These are phyloP conservation scores for Penicillium sp. DNA, from an alignment of 2,329 filamentous ascomycete species.

Conservation along the genomic window DNA sequence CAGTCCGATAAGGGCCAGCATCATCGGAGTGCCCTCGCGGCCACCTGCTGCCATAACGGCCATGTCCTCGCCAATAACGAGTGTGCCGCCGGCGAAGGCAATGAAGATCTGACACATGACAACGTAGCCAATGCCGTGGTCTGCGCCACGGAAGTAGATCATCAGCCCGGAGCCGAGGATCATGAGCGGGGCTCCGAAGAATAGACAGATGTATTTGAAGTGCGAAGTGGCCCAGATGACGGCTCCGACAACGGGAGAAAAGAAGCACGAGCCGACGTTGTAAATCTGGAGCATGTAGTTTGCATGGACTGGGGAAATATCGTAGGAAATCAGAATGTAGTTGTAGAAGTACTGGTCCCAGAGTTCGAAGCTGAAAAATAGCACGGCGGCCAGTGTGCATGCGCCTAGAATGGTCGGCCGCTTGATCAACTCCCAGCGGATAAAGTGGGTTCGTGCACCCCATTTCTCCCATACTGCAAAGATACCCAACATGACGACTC, in stretches of 20 bases:
- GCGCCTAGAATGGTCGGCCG: constrained; percentile 53
- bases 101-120: constrained; percentile 58
- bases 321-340: constrained; percentile 55
- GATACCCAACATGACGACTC: constrained; percentile 50
- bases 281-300: constrained; percentile 52
- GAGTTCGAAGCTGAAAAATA: constrained; percentile 52
- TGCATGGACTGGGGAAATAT: constrained; percentile 42
- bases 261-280: constrained; percentile 55
- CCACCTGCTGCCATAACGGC: constrained; percentile 56
- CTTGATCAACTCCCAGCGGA: constrained; percentile 53
- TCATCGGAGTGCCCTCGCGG: constrained; percentile 53
- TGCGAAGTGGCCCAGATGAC: constrained; percentile 50
- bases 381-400: constrained; percentile 47
- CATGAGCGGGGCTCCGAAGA: constrained; percentile 51
- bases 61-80: constrained; percentile 57
- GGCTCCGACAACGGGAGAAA: constrained; percentile 48
- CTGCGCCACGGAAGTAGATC: constrained; percentile 54
- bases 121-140: constrained; percentile 49
- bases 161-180: constrained; percentile 54
- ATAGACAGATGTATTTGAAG: constrained; percentile 53
- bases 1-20: constrained; percentile 37
- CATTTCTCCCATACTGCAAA: constrained; percentile 58
- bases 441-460: constrained; percentile 52
- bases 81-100: constrained; percentile 52
- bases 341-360: constrained; percentile 56